These are phyloP conservation scores for Meripilus lineatus DNA, from an alignment of 1,284 basidiomycete species.

Conservation along the genomic window DNA sequence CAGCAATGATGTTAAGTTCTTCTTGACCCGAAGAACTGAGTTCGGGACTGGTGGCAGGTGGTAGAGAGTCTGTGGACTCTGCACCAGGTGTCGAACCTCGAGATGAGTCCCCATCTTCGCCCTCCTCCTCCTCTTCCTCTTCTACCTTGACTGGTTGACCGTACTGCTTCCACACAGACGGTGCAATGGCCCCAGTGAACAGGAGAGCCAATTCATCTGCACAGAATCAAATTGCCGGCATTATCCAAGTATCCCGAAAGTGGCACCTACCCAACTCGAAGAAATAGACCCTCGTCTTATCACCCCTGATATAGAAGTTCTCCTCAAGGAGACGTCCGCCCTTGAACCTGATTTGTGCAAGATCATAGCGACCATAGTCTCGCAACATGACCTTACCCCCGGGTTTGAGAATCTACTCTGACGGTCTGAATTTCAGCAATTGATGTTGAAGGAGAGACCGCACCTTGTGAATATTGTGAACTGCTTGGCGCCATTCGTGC, in stretches of 20 bases:
- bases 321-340: slow-evolving; percentile 83
- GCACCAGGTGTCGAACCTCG: slow-evolving; percentile 3
- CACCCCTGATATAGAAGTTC: slow-evolving; percentile 92
- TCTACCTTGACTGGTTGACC: slow-evolving; percentile 27
- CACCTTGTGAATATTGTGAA: slow-evolving; percentile 81
- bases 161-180: slow-evolving; percentile 26
- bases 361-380: slow-evolving; percentile 94
- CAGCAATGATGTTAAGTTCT: too few relatives aligned
- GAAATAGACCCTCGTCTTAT: slow-evolving; percentile 96
- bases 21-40: background rate
- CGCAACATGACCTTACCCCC: slow-evolving; percentile 83
- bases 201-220: slow-evolving; percentile 78
- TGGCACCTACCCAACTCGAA: slow-evolving; percentile 67
- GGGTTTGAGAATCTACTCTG: slow-evolving; percentile 78
- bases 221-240: slow-evolving; percentile 1
- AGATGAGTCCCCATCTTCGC: slow-evolving; percentile 7
- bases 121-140: slow-evolving; percentile 33
- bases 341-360: slow-evolving; percentile 93
- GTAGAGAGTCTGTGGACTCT: slow-evolving; percentile 2
- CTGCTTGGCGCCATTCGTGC: slow-evolving; percentile 83
- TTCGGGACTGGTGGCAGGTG: background rate
- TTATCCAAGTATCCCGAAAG: background rate
- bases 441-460: slow-evolving; percentile 13
- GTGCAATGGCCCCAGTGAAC: slow-evolving; percentile 61
- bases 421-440: background rate